A percentile compares a stretch with the other conserved stretches of the same genome.
Evolutionary conservation across 2,329 filamentous ascomycete species (phyloP).

Genomic region (Fusarium nanum): DNA sequence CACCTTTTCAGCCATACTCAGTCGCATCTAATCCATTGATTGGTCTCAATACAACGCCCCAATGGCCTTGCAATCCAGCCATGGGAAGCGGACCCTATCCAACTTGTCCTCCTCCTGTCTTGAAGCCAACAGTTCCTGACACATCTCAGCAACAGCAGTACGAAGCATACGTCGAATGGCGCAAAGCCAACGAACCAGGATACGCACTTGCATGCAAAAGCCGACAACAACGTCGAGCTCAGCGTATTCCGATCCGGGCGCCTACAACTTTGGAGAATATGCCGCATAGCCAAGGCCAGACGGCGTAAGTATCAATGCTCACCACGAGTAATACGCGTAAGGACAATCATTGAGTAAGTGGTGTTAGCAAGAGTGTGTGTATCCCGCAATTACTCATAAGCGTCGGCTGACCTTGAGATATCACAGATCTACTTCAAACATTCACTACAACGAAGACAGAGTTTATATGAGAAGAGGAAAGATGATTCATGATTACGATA

Average conservation of each 20-base stretch:
- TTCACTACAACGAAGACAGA: not conserved
- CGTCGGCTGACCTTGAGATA: not conserved
- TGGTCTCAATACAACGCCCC: not conserved
- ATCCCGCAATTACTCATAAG: not conserved
- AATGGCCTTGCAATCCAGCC: slow-evolving; percentile 4
- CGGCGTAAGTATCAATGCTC: not conserved
- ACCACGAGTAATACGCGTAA: no score
- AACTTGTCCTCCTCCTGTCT: slow-evolving; percentile 42
- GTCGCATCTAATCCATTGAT: not conserved
- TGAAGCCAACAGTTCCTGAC: slow-evolving; percentile 57
- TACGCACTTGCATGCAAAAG: slow-evolving; percentile 60
- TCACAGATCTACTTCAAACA: not conserved
- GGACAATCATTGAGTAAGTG: not conserved
- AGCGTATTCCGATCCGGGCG: slow-evolving; percentile 38
- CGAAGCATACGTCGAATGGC: slow-evolving; percentile 62
- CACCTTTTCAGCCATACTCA: slow-evolving; percentile 7
- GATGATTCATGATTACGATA: not conserved
- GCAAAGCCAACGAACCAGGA: slow-evolving; percentile 60
- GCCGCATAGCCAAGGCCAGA: not conserved
- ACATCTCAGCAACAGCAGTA: slow-evolving; percentile 58
- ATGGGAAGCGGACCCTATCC: not conserved
- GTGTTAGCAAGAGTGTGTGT: not conserved
- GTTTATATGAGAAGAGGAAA: not conserved
- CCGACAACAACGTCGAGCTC: slow-evolving; percentile 55
- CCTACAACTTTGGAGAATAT: not conserved